A percentile compares a stretch with the other conserved stretches of the same genome.
phyloP scores from a whole-genome alignment of 106 monocot genomes.

The Dactylorhiza incarnata region DNA sequence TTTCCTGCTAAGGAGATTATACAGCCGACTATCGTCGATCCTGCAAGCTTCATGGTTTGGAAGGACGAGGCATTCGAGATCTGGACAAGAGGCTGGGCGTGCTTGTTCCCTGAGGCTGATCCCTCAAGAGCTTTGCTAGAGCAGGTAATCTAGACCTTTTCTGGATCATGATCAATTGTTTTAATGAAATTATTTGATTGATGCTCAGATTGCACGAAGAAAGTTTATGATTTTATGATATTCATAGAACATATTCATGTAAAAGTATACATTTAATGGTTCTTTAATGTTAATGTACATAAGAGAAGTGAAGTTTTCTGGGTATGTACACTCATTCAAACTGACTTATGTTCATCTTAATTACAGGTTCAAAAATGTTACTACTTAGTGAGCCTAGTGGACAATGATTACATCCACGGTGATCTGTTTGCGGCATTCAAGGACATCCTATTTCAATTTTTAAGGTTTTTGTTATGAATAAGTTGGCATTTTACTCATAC shows the following conservation, averaged over 20 bases:
- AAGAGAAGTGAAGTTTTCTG: too few relatives aligned
- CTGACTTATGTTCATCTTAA: background rate
- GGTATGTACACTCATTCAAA: too few relatives aligned
- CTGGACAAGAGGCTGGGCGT: conserved; percentile 71
- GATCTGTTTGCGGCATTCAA: conserved; percentile 47
- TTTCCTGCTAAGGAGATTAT: conserved; percentile 93
- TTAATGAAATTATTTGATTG: too few relatives aligned
- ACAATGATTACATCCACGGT: conserved; percentile 46
- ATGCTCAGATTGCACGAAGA: too few relatives aligned
- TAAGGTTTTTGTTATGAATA: too few relatives aligned
- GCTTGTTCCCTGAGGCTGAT: conserved; percentile 69
- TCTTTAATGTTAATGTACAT: too few relatives aligned
- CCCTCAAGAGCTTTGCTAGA: conserved; percentile 60
- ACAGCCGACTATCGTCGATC: conserved; percentile 87
- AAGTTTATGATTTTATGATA: too few relatives aligned
- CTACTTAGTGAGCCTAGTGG: conserved; percentile 50
- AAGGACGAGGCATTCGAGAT: conserved; percentile 93
- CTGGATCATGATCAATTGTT: too few relatives aligned
- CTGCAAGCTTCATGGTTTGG: conserved; percentile 83
- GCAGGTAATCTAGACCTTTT: conserved; percentile 30
- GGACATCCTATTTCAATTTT: conserved; percentile 4
- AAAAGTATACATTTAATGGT: too few relatives aligned
- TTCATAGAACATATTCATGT: too few relatives aligned
- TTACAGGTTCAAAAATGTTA: conserved; percentile 42
- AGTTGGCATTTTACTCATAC: too few relatives aligned